Percentiles rank a stretch among this genome's conserved stretches.
These are phyloP conservation scores for Diaporthe citri DNA, from an alignment of 2,329 filamentous ascomycete genomes.

Conservation along the genomic window DNA sequence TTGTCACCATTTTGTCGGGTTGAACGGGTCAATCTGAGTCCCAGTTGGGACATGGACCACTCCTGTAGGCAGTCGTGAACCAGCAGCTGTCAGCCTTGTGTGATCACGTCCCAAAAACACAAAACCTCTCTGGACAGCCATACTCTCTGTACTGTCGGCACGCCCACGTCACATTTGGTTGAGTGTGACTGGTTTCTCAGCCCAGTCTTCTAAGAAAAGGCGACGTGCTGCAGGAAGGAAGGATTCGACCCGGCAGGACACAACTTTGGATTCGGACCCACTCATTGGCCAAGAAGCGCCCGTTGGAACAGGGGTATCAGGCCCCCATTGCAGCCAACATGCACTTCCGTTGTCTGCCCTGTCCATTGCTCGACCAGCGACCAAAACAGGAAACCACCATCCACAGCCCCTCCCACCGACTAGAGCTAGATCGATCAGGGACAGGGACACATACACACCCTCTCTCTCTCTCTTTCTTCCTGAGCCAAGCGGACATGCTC, in stretches of 20 bases:
- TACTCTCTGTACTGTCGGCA: too few species aligned
- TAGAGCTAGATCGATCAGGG: background rate
- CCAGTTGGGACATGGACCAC: background rate
- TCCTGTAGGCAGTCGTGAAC: background rate
- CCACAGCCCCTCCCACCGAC: background rate
- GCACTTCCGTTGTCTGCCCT: slow-evolving; percentile 4
- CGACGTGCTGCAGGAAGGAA: background rate
- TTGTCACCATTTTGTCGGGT: background rate
- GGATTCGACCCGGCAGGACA: slow-evolving; percentile 2
- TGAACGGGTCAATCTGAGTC: background rate
- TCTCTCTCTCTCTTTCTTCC: too few species aligned
- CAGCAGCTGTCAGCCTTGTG: background rate
- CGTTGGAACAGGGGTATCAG: slow-evolving; percentile 3
- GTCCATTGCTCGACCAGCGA: background rate
- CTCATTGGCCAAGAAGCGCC: slow-evolving; percentile 18
- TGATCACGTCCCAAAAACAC: background rate
- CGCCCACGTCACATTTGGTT: background rate
- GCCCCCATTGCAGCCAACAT: slow-evolving; percentile 19
- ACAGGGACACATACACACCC: background rate
- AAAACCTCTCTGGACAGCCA: background rate
- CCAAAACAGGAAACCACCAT: background rate
- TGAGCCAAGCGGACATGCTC: background rate
- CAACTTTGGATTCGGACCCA: background rate
- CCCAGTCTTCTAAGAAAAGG: background rate
- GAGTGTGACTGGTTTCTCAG: background rate